Percentiles rank a stretch among this genome's conserved stretches.
These are phyloP conservation scores for Pichia sp. DNA, from an alignment of 1,139 yeast species.

Conservation along the genomic window DNA sequence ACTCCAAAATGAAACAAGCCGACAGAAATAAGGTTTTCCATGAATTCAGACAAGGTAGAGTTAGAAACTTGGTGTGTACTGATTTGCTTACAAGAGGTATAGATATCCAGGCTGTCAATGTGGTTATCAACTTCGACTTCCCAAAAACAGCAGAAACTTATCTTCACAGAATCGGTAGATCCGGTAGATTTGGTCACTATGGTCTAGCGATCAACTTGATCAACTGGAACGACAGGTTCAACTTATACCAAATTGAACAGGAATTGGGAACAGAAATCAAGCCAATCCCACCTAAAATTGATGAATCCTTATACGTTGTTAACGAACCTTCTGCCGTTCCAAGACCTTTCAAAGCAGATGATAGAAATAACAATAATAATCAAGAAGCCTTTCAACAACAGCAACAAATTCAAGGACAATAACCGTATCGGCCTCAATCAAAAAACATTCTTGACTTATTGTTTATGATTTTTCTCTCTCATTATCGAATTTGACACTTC, in stretches of 20 bases:
- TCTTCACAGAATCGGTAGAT: conserved; percentile 72
- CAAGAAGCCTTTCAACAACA: conserved; percentile 36
- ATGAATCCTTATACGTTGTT: conserved; percentile 83
- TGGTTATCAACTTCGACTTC: conserved; percentile 95
- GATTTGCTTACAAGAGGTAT: conserved; percentile 97
- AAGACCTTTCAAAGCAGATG: conserved; percentile 75
- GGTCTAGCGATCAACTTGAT: conserved; percentile 96
- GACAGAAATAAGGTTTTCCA: conserved; percentile 98
- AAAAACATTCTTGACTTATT: background rate
- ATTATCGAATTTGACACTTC: background rate
- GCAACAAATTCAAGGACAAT: conserved; percentile 26
- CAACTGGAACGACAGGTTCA: conserved; percentile 95
- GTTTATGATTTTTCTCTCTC: background rate
- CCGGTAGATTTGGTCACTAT: conserved; percentile 94
- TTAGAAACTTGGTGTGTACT: conserved; percentile 93
- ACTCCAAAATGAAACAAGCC: conserved; percentile 96
- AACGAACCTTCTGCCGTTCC: conserved; percentile 76
- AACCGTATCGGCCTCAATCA: conserved; percentile 1
- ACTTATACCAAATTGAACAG: conserved; percentile 90
- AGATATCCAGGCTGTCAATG: conserved; percentile 98
- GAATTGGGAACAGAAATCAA: conserved; percentile 96
- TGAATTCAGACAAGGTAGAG: conserved; percentile 97
- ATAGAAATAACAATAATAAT: conserved; percentile 40
- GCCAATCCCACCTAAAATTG: conserved; percentile 91
- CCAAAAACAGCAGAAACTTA: conserved; percentile 98